Percentiles rank a stretch among this genome's conserved stretches.
Conservation (phyloP, 371 early-diverging fungal genomes). For the Cokeromyces recurvatus region DNA sequence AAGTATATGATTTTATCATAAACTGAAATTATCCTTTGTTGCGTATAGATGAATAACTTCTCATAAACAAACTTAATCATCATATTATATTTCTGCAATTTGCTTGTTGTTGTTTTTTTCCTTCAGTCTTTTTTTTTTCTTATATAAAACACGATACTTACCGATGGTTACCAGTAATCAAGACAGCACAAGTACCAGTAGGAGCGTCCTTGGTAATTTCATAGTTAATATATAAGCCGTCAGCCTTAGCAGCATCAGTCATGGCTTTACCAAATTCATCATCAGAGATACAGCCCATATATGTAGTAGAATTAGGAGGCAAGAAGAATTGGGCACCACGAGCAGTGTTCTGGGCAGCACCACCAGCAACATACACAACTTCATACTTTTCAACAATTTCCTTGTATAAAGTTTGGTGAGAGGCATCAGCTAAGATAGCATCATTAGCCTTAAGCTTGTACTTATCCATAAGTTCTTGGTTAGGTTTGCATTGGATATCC, state of each 20-base stretch:
- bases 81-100: neutral
- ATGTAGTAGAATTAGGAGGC: constrained; percentile 82
- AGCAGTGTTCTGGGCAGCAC: constrained; percentile 93
- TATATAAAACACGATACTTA: constrained; percentile 18
- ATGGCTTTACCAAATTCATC: constrained; percentile 78
- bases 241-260: constrained; percentile 71
- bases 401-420: constrained; percentile 80
- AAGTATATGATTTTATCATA: constrained; percentile 3
- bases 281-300: constrained; percentile 87
- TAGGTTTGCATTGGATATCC: constrained; percentile 87
- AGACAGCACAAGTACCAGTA: constrained; percentile 93
- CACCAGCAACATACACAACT: constrained; percentile 90
- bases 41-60: constrained; percentile 4
- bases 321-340: constrained; percentile 89
- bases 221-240: constrained; percentile 87
- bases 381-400: constrained; percentile 70
- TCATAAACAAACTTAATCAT: constrained; percentile 8
- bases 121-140: constrained; percentile 1
- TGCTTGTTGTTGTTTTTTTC: neutral
- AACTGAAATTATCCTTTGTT: constrained; percentile 1
- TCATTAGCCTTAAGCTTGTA: constrained; percentile 88
- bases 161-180: constrained; percentile 88
- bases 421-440: constrained; percentile 88
- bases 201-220: constrained; percentile 61
- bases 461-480: constrained; percentile 71